Evolutionary conservation across 768 basidiomycete genomes (phyloP).

Genomic region (Phaffia tasmanica): DNA sequence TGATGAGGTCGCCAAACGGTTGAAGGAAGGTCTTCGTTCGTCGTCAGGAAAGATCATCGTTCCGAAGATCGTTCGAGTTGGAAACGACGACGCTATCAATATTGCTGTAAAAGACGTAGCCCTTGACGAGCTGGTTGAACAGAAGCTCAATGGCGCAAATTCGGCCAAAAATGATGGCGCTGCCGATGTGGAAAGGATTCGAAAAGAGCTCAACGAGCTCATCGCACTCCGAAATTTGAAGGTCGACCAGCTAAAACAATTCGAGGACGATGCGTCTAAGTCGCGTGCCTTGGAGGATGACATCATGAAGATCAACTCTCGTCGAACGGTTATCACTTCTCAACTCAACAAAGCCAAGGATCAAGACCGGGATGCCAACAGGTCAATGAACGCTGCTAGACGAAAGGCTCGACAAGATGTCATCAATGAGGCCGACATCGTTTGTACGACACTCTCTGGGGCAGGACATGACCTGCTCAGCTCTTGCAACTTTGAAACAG

Average conservation of each 20-base stretch:
- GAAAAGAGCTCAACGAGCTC: conserved; percentile 58
- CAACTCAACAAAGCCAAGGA: conserved; percentile 69
- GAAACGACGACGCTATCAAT: conserved; percentile 62
- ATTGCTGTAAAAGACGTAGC: conserved; percentile 71
- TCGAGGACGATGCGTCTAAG: conserved; percentile 51
- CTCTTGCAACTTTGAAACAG: conserved; percentile 78
- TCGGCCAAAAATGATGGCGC: conserved; percentile 46
- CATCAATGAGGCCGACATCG: conserved; percentile 79
- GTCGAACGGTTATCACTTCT: conserved; percentile 53
- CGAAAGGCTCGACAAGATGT: conserved; percentile 63
- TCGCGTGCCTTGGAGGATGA: conserved; percentile 56
- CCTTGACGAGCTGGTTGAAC: conserved; percentile 73
- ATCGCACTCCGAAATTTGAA: conserved; percentile 38
- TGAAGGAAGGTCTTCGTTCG: conserved; percentile 65
- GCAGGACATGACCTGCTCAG: conserved; percentile 60
- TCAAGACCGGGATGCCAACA: conserved; percentile 63
- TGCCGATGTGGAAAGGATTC: conserved; percentile 48
- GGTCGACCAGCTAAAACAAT: conserved; percentile 47
- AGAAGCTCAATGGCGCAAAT: conserved; percentile 44
- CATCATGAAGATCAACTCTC: conserved; percentile 54
- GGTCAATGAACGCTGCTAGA: conserved; percentile 70
- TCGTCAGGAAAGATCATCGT: conserved; percentile 47
- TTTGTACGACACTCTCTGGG: conserved; percentile 87
- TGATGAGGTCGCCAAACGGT: conserved; percentile 80
- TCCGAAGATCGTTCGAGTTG: conserved; percentile 82